These are phyloP conservation scores for Punica granatum DNA, from an alignment of 345 rosid species.

Conservation along the genomic window DNA sequence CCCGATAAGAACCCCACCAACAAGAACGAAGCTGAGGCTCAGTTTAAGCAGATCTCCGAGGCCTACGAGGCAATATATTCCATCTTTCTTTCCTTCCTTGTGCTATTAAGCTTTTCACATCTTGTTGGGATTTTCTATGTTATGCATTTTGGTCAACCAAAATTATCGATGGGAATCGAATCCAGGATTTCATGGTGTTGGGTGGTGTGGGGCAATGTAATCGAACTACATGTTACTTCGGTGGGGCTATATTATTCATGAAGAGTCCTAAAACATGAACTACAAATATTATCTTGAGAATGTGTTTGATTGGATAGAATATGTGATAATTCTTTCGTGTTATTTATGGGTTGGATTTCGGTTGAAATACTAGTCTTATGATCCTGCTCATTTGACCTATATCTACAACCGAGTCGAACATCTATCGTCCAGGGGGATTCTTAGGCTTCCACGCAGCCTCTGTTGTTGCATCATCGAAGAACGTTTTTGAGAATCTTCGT, in stretches of 20 bases:
- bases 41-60: conserved; percentile 92
- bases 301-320: not conserved
- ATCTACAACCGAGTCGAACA: no score
- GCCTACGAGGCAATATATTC: conserved; percentile 64
- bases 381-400: not conserved
- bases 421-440: no score
- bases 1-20: conserved; percentile 84
- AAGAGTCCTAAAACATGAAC: not conserved
- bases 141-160: not conserved
- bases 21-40: conserved; percentile 89
- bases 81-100: not conserved
- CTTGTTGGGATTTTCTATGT: not conserved
- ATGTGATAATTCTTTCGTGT: not conserved
- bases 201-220: no score
- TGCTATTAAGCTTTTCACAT: not conserved
- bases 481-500: not conserved
- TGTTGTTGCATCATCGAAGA: not conserved
- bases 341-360: not conserved
- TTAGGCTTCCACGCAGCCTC: not conserved
- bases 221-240: no score
- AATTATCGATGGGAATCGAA: not conserved
- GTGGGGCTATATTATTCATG: no score
- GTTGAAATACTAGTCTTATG: not conserved
- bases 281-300: not conserved
- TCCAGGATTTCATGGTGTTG: not conserved